These are phyloP conservation scores for Torulaspora gathmanii DNA, from an alignment of 805 yeast genomes.

Conservation along the genomic window DNA sequence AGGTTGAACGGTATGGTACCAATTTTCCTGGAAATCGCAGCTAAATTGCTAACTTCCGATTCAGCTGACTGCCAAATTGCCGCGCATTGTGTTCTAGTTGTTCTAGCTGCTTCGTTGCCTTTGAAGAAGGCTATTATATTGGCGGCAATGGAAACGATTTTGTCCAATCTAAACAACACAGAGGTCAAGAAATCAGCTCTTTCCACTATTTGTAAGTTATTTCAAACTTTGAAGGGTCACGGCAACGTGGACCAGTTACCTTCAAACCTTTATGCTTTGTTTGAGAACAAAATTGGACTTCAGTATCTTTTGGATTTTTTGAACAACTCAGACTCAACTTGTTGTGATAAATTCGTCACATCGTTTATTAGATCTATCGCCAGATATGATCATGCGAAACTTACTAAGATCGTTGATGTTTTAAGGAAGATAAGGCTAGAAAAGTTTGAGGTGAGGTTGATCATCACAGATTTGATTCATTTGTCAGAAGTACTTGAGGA, in stretches of 20 bases:
- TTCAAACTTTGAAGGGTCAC: constrained; percentile 44
- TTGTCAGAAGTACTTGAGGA: constrained; percentile 38
- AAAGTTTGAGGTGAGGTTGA: constrained; percentile 36
- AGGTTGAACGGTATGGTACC: constrained; percentile 52
- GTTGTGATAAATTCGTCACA: constrained; percentile 41
- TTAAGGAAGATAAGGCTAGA: constrained; percentile 36
- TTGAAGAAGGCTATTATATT: constrained; percentile 48
- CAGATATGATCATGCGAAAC: constrained; percentile 41
- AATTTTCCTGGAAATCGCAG: constrained; percentile 52
- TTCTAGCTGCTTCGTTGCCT: constrained; percentile 67
- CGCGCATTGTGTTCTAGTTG: constrained; percentile 77
- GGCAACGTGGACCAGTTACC: constrained; percentile 41
- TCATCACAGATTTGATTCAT: constrained; percentile 39
- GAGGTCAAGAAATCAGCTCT: constrained; percentile 43
- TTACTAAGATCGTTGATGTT: constrained; percentile 36
- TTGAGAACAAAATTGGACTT: constrained; percentile 24
- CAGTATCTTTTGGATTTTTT: constrained; percentile 23
- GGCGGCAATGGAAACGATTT: constrained; percentile 59
- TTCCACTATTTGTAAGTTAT: constrained; percentile 44
- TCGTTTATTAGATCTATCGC: constrained; percentile 42
- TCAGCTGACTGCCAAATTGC: constrained; percentile 68
- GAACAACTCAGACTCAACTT: constrained; percentile 26
- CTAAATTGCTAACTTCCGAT: constrained; percentile 46
- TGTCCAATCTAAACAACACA: constrained; percentile 41
- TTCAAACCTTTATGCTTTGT: constrained; percentile 36